Conservation (phyloP, 805 yeast species). For the Lipomyces starkeyi region DNA sequence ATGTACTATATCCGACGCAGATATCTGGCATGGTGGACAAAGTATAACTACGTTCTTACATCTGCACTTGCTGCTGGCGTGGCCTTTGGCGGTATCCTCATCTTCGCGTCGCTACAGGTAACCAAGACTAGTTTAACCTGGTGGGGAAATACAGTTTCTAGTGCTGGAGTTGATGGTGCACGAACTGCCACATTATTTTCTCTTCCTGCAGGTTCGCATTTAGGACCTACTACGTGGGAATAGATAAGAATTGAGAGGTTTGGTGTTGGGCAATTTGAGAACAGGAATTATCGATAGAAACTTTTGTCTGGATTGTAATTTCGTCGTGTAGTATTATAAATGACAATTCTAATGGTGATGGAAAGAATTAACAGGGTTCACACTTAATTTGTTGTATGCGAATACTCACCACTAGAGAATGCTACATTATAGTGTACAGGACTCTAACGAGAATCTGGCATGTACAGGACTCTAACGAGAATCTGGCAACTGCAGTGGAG, state of each 20-base stretch:
- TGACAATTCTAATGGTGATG: too few relatives aligned
- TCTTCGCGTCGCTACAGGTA: conserved; percentile 60
- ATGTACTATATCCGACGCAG: conserved; percentile 52
- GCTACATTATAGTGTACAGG: too few relatives aligned
- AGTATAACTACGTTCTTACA: conserved; percentile 58
- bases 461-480: too few relatives aligned
- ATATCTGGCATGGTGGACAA: conserved; percentile 61
- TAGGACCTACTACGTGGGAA: conserved; percentile 43
- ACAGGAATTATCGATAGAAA: too few relatives aligned
- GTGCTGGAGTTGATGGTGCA: conserved; percentile 38
- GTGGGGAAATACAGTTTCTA: conserved; percentile 67
- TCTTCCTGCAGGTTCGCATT: conserved; percentile 42
- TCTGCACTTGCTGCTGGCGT: conserved; percentile 66
- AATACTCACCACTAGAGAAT: too few relatives aligned
- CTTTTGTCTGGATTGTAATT: too few relatives aligned
- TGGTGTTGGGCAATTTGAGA: too few relatives aligned
- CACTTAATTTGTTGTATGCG: too few relatives aligned
- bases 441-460: too few relatives aligned
- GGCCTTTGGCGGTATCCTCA: conserved; percentile 62
- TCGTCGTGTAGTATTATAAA: too few relatives aligned
- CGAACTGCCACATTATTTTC: conserved; percentile 23
- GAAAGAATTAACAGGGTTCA: too few relatives aligned
- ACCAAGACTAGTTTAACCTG: conserved; percentile 54
- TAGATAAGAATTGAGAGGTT: neutral
- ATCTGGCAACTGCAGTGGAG: too few relatives aligned